A percentile compares a stretch with the other conserved stretches of the same genome.
Evolutionary conservation across 2,329 filamentous ascomycete genomes (phyloP).

Genomic region (Acarospora socialis): DNA sequence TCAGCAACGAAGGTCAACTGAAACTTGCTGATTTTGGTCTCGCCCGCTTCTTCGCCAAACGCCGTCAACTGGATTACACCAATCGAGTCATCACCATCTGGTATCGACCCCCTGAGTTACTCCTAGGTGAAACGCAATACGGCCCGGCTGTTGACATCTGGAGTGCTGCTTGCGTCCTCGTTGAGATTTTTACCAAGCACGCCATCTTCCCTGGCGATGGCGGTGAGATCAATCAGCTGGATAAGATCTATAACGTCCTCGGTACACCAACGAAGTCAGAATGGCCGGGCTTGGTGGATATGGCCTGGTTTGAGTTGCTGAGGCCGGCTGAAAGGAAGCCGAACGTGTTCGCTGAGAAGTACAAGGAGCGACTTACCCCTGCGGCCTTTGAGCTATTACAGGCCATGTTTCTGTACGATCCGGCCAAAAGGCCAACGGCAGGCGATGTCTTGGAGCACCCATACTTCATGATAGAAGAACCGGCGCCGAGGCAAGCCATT

Average conservation of each 20-base stretch:
- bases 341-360: constrained; percentile 69
- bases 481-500: constrained; percentile 58
- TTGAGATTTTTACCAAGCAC: constrained; percentile 88
- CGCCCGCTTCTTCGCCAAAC: constrained; percentile 90
- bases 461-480: constrained; percentile 78
- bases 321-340: constrained; percentile 59
- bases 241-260: constrained; percentile 88
- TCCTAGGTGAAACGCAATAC: constrained; percentile 81
- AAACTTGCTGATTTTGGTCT: constrained; percentile 95
- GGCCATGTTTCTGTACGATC: constrained; percentile 83
- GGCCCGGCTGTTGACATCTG: constrained; percentile 85
- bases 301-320: constrained; percentile 93
- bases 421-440: constrained; percentile 66
- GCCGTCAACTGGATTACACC: constrained; percentile 83
- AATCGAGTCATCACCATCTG: constrained; percentile 98
- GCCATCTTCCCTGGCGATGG: constrained; percentile 94
- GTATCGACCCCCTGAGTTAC: constrained; percentile 84
- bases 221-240: constrained; percentile 86
- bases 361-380: constrained; percentile 59
- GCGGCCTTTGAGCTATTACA: constrained; percentile 71
- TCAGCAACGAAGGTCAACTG: constrained; percentile 74
- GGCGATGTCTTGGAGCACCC: constrained; percentile 71
- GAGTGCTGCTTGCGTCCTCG: constrained; percentile 92
- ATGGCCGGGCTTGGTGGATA: constrained; percentile 83
- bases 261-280: constrained; percentile 73